A percentile compares a stretch with the other conserved stretches of the same genome.
Conservation (phyloP, 495 filamentous ascomycete species). For the Neurospora sp. region DNA sequence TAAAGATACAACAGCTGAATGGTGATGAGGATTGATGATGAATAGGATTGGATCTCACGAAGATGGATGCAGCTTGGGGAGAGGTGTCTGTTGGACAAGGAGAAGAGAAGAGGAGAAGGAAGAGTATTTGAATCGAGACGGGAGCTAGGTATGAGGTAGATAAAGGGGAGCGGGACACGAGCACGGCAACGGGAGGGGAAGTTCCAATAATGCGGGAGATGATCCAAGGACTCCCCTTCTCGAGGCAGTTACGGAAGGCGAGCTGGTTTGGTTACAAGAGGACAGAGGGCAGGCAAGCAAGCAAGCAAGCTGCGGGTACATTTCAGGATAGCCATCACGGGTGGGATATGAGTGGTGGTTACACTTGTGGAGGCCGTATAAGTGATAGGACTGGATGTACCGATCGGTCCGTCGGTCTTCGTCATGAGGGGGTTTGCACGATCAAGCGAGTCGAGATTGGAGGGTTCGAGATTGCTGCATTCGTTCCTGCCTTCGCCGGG, state of each 20-base stretch:
- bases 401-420: background rate
- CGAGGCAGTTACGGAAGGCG: background rate
- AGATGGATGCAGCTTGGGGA: background rate
- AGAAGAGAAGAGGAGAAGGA: constrained; percentile 10
- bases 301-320: background rate
- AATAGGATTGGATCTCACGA: background rate
- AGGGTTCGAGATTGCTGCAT: constrained; percentile 6
- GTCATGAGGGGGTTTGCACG: background rate
- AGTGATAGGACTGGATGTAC: background rate
- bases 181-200: background rate
- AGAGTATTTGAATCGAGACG: background rate
- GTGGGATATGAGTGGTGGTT: background rate
- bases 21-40: constrained; percentile 3
- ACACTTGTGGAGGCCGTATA: background rate
- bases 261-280: background rate
- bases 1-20: background rate
- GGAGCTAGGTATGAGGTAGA: constrained; percentile 1
- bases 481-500: constrained; percentile 22
- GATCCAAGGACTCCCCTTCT: background rate
- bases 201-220: background rate
- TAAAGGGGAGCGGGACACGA: background rate
- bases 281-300: background rate
- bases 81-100: constrained; percentile 12
- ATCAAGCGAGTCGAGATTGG: constrained; percentile 4
- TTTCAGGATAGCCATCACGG: background rate